Evolutionary conservation across 768 basidiomycete genomes (phyloP).

Genomic region (Hirschioporus abietinus): DNA sequence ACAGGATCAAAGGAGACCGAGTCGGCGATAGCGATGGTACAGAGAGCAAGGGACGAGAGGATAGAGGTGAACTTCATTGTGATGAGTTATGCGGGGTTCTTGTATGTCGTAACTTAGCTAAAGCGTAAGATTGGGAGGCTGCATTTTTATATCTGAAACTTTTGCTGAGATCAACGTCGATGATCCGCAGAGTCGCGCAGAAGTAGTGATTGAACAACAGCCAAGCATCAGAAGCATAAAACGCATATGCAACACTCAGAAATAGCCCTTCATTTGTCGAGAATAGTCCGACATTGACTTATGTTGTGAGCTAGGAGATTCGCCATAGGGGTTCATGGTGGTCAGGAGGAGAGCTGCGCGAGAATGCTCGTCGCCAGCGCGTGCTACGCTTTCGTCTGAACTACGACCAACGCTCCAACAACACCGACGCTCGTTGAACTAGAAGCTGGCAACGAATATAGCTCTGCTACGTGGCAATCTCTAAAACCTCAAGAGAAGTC

Average conservation of each 20-base stretch:
- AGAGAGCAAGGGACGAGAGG: not conserved
- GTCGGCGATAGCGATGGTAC: slow-evolving; percentile 6
- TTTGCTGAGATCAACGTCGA: not conserved
- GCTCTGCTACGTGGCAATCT: not conserved
- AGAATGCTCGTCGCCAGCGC: slow-evolving; percentile 1
- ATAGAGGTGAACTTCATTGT: not conserved
- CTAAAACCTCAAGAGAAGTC: not conserved
- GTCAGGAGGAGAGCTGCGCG: slow-evolving; percentile 9
- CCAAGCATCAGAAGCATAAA: not conserved
- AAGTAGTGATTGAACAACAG: not conserved
- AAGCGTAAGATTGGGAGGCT: not conserved
- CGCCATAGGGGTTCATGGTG: not conserved
- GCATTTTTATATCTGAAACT: not conserved
- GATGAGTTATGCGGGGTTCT: not conserved
- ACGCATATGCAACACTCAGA: not conserved
- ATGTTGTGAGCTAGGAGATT: not conserved
- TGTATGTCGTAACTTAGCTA: too few species aligned
- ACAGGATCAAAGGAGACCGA: slow-evolving; percentile 26
- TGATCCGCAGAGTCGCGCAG: not conserved
- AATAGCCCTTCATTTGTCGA: not conserved
- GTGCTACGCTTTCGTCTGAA: not conserved
- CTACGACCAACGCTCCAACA: not conserved
- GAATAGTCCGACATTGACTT: not conserved
- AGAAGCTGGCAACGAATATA: not conserved
- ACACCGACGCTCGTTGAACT: not conserved